Conservation (phyloP, 129 eudicot genomes). For the Oenanthe sinensis region DNA sequence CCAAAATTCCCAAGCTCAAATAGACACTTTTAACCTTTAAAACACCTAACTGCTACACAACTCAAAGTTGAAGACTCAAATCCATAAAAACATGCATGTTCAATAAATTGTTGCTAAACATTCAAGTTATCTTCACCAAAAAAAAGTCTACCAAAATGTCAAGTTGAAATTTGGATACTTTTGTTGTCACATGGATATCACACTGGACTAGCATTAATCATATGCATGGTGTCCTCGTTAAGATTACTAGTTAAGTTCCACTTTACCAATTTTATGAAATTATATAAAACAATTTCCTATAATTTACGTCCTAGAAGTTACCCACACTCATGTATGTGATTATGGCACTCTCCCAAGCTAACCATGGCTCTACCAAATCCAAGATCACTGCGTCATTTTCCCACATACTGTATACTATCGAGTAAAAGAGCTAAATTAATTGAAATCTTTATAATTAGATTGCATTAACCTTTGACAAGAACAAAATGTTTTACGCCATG, state of each 20-base stretch:
- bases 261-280: background rate
- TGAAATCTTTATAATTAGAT: background rate
- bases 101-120: background rate
- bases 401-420: background rate
- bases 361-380: background rate
- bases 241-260: background rate
- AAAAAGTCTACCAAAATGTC: background rate
- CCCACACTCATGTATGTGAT: background rate
- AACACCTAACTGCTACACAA: background rate
- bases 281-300: background rate
- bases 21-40: background rate
- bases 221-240: background rate
- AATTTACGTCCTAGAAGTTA: background rate
- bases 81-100: background rate
- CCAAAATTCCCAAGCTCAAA: background rate
- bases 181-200: background rate
- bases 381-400: background rate
- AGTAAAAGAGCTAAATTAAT: background rate
- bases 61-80: background rate
- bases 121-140: background rate
- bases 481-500: background rate
- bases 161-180: no score
- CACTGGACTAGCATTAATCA: background rate
- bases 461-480: background rate
- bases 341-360: background rate